These are phyloP conservation scores for Giardia duodenalis DNA, from an alignment of 208 protist species.

Conservation along the genomic window DNA sequence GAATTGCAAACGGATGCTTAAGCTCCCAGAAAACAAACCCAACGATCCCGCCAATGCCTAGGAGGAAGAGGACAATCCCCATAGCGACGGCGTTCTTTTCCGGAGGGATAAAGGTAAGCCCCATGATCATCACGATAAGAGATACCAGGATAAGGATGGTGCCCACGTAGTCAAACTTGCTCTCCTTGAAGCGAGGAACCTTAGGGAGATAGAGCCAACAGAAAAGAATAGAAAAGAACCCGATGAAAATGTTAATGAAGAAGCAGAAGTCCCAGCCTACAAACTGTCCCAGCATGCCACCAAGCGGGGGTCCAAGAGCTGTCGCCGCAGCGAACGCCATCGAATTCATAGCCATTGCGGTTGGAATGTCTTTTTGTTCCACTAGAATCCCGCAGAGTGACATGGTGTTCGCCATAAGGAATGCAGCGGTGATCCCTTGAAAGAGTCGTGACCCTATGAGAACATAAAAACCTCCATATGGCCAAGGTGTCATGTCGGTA, in stretches of 20 bases:
- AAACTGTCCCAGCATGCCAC: not conserved
- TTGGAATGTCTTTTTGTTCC: conserved; percentile 13
- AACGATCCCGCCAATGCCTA: not conserved
- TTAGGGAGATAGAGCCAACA: conserved; percentile 12
- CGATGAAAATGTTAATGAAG: conserved; percentile 16
- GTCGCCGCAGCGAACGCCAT: conserved; percentile 15
- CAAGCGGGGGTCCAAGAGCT: conserved; percentile 4
- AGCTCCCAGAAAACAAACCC: conserved; percentile 17
- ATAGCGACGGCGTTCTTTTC: not conserved
- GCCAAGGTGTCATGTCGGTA: not conserved
- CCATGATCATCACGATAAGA: not conserved
- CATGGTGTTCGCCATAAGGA: conserved; percentile 14
- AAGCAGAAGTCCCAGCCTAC: conserved; percentile 19
- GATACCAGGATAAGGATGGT: not conserved
- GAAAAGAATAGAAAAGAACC: not conserved
- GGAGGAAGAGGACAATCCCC: not conserved
- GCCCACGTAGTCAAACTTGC: not conserved
- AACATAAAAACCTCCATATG: conserved; percentile 23
- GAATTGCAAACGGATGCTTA: conserved; percentile 8
- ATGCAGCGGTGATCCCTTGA: not conserved
- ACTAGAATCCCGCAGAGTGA: conserved; percentile 10
- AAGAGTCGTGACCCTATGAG: not conserved
- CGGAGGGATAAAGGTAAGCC: conserved; percentile 13
- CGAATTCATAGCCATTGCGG: conserved; percentile 10
- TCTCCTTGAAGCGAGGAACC: not conserved